Evolutionary conservation across 208 protist species (phyloP).

Genomic region (Acanthamoeba lenticulata): DNA sequence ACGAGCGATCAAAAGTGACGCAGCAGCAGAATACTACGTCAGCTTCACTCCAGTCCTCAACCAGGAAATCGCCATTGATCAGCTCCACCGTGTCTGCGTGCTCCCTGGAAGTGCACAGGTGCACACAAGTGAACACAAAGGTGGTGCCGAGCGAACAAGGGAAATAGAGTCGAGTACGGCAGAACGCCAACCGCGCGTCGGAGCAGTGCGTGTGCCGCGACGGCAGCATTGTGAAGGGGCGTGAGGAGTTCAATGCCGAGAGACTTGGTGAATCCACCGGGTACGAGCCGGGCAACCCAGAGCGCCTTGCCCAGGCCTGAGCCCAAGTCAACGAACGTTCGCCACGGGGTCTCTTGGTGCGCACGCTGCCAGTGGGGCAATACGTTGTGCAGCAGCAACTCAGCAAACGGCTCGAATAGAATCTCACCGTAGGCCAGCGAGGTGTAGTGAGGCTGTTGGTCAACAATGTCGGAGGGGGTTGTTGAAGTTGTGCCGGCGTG

Average conservation of each 20-base stretch:
- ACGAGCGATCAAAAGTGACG: background rate
- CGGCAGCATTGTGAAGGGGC: background rate
- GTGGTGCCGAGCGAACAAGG: too few species aligned
- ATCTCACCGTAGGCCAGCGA: background rate
- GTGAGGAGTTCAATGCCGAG: background rate
- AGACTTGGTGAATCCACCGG: background rate
- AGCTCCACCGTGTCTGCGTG: background rate
- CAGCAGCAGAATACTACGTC: background rate
- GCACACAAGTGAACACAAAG: too few species aligned
- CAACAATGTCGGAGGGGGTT: too few species aligned
- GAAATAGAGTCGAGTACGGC: background rate
- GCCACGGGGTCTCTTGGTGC: background rate
- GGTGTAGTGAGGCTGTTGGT: background rate
- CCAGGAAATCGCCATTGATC: background rate
- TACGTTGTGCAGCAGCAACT: background rate
- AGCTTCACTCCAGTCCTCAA: background rate
- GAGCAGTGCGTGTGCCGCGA: background rate
- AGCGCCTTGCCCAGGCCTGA: background rate
- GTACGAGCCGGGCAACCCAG: background rate
- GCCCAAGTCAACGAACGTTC: background rate
- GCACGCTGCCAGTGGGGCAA: background rate
- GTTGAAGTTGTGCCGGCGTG: background rate
- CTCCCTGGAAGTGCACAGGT: background rate
- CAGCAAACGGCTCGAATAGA: background rate
- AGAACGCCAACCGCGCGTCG: background rate